phyloP scores from a whole-genome alignment of 176 grass and related monocot genomes.

The Puya raimondii region DNA sequence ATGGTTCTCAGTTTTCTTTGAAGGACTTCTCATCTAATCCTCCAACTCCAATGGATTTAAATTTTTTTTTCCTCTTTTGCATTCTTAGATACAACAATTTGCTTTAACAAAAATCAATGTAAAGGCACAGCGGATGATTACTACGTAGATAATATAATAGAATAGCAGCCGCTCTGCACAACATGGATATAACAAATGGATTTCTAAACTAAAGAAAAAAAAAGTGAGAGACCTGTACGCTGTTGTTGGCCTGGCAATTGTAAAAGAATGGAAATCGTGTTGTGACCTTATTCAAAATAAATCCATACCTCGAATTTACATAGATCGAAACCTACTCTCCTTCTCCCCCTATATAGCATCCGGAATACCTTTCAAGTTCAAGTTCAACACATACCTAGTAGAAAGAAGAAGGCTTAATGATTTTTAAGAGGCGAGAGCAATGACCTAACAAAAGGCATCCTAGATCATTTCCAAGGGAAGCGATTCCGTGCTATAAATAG shows the following conservation, averaged over 20 bases:
- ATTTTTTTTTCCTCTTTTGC: no score
- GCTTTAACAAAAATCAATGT: no score
- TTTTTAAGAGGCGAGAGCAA: background rate
- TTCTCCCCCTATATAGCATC: slow-evolving; percentile 47
- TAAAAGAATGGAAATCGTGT: slow-evolving; percentile 72
- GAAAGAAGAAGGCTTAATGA: background rate
- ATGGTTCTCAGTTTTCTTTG: no score
- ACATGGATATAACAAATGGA: no score
- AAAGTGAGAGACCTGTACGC: slow-evolving; percentile 57
- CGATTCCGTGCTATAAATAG: slow-evolving; percentile 93
- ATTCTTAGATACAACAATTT: no score
- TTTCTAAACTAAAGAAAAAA: background rate
- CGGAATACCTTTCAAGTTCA: background rate
- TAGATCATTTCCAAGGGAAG: slow-evolving; percentile 85
- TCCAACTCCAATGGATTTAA: no score
- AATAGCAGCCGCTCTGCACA: no score
- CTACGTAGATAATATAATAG: no score
- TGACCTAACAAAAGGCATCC: slow-evolving; percentile 86
- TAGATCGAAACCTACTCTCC: slow-evolving; percentile 65
- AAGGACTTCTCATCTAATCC: no score
- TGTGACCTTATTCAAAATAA: slow-evolving; percentile 70
- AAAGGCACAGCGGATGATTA: no score
- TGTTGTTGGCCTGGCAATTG: slow-evolving; percentile 83
- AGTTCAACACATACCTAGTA: background rate
- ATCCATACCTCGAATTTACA: slow-evolving; percentile 81